Evolutionary conservation across 2,329 filamentous ascomycete genomes (phyloP), one percentile per base, ranked within the genome.

Genomic region (Xylaria sp.): DNA sequence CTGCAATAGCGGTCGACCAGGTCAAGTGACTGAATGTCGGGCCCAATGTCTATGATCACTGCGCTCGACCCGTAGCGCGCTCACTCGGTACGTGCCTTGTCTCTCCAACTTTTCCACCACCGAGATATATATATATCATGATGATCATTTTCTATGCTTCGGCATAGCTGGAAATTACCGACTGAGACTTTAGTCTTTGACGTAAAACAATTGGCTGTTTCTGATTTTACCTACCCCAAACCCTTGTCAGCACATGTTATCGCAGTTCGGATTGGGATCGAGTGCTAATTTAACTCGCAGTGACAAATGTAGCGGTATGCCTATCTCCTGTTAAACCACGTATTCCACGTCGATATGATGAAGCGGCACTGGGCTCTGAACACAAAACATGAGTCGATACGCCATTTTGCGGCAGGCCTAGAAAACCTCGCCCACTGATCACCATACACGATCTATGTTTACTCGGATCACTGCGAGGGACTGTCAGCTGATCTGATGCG

Each of bases 381-480:
- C 77, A 81, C 82, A 79, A 82, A 78, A 51, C 81, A 89, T 90
- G 94, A 94, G 94, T 86, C 81, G 92, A 94, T 90, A 89, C 92
- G 89, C 93, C 94, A 93, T 84, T 88, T 92, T 93, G 93, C 83
- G 94, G 93, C 94, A 97, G 94, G 94, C 94, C 93, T 97, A 97
- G 94, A 97, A 97, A 97, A 97, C 94, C 94, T 97, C 90, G 94
- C 93, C 94, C 92, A 95, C 94, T 97, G 94, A 97, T 84, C 75
- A 75, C 74, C 71, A 76, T 51, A 58, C 28, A 15, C 68, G 7
- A 65, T 23, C 54, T 55, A 66, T 52, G 57, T 59, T 48, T 10
- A 51, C 64, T 54, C 60, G 20, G 28, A 63, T 44, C 63, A 46
- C 44, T 25, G 28, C 18, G 25, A 48, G 28, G 31, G 25, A 15